Conservation (phyloP, 176 grass and related monocot genomes). For the Leersia perrieri region DNA sequence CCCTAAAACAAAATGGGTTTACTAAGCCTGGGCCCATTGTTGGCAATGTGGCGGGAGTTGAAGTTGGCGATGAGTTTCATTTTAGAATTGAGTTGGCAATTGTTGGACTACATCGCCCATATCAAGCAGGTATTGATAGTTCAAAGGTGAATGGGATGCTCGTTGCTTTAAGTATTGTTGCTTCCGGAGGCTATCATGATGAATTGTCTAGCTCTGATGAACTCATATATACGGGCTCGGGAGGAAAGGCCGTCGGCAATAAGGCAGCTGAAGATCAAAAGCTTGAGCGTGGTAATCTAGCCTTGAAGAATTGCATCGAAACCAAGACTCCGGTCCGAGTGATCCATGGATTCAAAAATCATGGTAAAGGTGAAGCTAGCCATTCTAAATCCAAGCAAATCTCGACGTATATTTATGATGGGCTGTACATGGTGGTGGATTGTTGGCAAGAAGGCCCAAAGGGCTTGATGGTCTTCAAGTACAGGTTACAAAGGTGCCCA, state of each 20-base stretch:
- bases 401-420: slow-evolving; percentile 65
- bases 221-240: slow-evolving; percentile 71
- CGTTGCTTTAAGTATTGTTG: slow-evolving; percentile 66
- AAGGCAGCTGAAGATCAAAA: slow-evolving; percentile 64
- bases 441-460: slow-evolving; percentile 55
- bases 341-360: slow-evolving; percentile 72
- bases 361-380: slow-evolving; percentile 38
- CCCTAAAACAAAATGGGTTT: slow-evolving; percentile 43
- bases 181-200: slow-evolving; percentile 64
- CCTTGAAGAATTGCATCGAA: slow-evolving; percentile 66
- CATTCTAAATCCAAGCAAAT: slow-evolving; percentile 52
- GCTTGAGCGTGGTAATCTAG: slow-evolving; percentile 68
- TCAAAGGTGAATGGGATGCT: slow-evolving; percentile 17
- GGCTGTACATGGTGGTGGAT: slow-evolving; percentile 49
- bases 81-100: slow-evolving; percentile 64
- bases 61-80: slow-evolving; percentile 74
- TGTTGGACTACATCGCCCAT: slow-evolving; percentile 57
- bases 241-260: slow-evolving; percentile 52
- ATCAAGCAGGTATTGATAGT: slow-evolving; percentile 63
- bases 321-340: slow-evolving; percentile 58
- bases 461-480: slow-evolving; percentile 56
- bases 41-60: slow-evolving; percentile 61
- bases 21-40: slow-evolving; percentile 39
- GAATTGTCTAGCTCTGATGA: slow-evolving; percentile 56
- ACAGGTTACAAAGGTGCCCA: slow-evolving; percentile 47